Percentiles rank a stretch among this genome's conserved stretches.
Conservation (phyloP, 345 rosid species). For the Brassica nigra region DNA sequence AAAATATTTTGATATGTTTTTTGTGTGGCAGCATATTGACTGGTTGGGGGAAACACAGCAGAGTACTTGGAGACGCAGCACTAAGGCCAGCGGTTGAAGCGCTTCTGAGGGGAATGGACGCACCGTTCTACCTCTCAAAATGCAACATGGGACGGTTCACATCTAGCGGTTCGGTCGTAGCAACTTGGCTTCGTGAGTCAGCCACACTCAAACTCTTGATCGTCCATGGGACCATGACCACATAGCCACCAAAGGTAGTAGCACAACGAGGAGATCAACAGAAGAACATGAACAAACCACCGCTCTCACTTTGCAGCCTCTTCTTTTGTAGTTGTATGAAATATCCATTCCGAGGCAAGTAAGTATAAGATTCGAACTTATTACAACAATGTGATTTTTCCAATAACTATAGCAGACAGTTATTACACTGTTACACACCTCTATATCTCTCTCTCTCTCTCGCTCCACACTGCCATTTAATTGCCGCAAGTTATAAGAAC, state of each 20-base stretch:
- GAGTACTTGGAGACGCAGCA: conserved; percentile 83
- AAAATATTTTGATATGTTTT: not conserved
- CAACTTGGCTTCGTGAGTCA: conserved; percentile 83
- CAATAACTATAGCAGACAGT: conserved; percentile 28
- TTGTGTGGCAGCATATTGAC: conserved; percentile 73
- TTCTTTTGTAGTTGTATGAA: conserved; percentile 25
- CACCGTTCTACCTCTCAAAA: conserved; percentile 73
- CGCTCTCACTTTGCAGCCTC: conserved; percentile 24
- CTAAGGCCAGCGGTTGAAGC: conserved; percentile 74
- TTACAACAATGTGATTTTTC: conserved; percentile 25
- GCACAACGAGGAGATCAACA: conserved; percentile 6
- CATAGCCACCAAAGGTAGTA: conserved; percentile 2
- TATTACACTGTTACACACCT: conserved; percentile 36
- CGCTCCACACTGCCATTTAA: not conserved
- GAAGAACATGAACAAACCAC: conserved; percentile 12
- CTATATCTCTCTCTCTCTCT: conserved; percentile 20
- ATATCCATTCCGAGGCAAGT: not conserved
- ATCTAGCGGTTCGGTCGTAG: conserved; percentile 72
- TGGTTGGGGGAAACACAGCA: conserved; percentile 98
- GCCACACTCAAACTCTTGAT: conserved; percentile 71
- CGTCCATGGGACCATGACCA: conserved; percentile 50
- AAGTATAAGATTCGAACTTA: not conserved
- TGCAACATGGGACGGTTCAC: conserved; percentile 82
- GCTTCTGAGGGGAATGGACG: conserved; percentile 69
- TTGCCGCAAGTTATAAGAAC: conserved; percentile 18